These are phyloP conservation scores for Dryas octopetala DNA, from an alignment of 306 rosid genomes.

Conservation along the genomic window DNA sequence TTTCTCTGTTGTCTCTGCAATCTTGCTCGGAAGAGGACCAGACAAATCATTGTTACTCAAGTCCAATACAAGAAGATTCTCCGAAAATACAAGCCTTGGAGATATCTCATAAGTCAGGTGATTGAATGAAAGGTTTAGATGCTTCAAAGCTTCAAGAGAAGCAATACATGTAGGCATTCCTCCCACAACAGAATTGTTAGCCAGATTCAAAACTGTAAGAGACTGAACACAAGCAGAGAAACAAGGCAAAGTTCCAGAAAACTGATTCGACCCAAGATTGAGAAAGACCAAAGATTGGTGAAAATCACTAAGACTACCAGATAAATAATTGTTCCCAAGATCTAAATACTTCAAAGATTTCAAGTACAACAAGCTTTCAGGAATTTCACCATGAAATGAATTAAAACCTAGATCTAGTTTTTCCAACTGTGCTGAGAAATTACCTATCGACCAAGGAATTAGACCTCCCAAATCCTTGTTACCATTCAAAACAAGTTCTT, in stretches of 20 bases:
- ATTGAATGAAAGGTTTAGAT: constrained; percentile 76
- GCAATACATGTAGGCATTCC: constrained; percentile 89
- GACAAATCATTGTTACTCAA: constrained; percentile 80
- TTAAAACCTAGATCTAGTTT: constrained; percentile 55
- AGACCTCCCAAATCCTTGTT: constrained; percentile 70
- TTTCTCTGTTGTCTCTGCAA: constrained; percentile 82
- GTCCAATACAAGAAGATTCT: constrained; percentile 88
- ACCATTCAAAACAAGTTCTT: constrained; percentile 67
- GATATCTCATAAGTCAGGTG: constrained; percentile 70
- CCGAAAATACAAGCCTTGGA: constrained; percentile 81
- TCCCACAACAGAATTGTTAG: constrained; percentile 81
- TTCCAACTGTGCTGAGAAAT: constrained; percentile 70
- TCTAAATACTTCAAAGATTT: constrained; percentile 68
- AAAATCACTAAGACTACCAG: constrained; percentile 67
- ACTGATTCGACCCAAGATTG: constrained; percentile 79
- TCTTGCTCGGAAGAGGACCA: constrained; percentile 81
- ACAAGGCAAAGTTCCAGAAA: constrained; percentile 93
- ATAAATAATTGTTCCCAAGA: constrained; percentile 58
- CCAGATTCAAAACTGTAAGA: constrained; percentile 59
- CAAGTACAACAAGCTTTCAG: constrained; percentile 62
- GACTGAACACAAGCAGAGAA: constrained; percentile 70
- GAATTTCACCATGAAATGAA: constrained; percentile 70
- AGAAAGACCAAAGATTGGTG: constrained; percentile 67
- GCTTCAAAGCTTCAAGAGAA: constrained; percentile 65
- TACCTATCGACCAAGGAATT: constrained; percentile 80